These are phyloP conservation scores for Beauveria varroae DNA, from an alignment of 2,329 filamentous ascomycete genomes.

Conservation along the genomic window DNA sequence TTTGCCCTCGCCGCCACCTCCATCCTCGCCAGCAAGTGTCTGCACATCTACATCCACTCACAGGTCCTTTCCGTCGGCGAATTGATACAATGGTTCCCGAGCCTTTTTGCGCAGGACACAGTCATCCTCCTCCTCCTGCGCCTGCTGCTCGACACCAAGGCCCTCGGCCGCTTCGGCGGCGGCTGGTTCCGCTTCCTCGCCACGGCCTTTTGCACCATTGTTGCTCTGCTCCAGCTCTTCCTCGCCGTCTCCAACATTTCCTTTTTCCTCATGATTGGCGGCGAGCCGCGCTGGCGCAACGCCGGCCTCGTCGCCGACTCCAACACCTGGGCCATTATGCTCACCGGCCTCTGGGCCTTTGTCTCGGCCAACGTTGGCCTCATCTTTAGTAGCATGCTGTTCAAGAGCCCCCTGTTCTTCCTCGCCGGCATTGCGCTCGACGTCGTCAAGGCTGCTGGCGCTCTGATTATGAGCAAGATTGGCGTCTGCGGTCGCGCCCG, in stretches of 20 bases:
- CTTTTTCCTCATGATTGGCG: constrained; percentile 22
- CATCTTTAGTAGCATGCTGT: constrained; percentile 16
- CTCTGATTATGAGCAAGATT: constrained; percentile 6
- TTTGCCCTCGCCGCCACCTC: constrained; percentile 8
- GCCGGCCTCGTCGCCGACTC: constrained; percentile 24
- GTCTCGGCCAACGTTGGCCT: constrained; percentile 15
- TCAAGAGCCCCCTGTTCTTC: constrained; percentile 18
- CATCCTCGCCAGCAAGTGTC: constrained; percentile 9
- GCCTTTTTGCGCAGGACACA: constrained; percentile 11
- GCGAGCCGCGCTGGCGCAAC: constrained; percentile 29
- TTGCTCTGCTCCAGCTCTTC: constrained; percentile 8
- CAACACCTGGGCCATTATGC: constrained; percentile 22
- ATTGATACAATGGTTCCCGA: constrained; percentile 6
- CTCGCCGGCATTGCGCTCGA: constrained; percentile 17
- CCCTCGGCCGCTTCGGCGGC: constrained; percentile 3
- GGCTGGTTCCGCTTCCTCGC: constrained; percentile 8
- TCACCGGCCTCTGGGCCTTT: constrained; percentile 23
- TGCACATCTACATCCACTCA: constrained; percentile 12
- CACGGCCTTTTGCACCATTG: not conserved
- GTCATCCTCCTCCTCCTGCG: constrained; percentile 11
- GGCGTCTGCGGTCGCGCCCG: not conserved
- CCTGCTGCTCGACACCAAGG: constrained; percentile 5
- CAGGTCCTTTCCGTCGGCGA: constrained; percentile 6
- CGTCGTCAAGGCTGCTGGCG: constrained; percentile 19
- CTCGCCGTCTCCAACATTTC: constrained; percentile 20